These are phyloP conservation scores for Akebia trifoliata DNA, from an alignment of 164 flowering plant genomes.

Conservation along the genomic window DNA sequence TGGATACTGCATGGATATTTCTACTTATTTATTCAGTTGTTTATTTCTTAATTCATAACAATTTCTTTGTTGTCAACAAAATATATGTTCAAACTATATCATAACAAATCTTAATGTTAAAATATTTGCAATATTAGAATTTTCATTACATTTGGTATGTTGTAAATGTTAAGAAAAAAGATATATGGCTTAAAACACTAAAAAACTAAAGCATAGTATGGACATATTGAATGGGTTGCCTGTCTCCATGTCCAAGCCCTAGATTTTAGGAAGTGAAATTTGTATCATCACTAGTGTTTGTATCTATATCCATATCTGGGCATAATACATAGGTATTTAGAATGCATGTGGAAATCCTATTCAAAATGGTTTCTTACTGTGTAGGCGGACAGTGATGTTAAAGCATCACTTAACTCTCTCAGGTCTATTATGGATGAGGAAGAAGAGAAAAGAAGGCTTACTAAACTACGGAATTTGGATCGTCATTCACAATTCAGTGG, in stretches of 20 bases:
- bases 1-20: neutral
- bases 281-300: neutral
- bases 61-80: neutral
- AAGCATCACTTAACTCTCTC: conserved; percentile 49
- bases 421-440: conserved; percentile 73
- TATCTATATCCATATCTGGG: neutral
- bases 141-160: neutral
- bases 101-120: neutral
- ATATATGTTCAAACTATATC: neutral
- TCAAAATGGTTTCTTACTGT: conserved; percentile 4
- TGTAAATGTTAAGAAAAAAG: neutral
- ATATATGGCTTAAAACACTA: neutral
- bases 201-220: neutral
- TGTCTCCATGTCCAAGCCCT: neutral
- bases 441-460: conserved; percentile 47
- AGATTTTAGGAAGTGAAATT: neutral
- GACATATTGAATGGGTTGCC: neutral
- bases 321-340: neutral
- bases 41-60: neutral
- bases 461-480: conserved; percentile 35
- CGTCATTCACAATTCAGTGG: conserved; percentile 76
- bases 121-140: neutral
- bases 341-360: neutral
- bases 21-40: neutral
- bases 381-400: conserved; percentile 44